Evolutionary conservation across 2,329 filamentous ascomycete genomes (phyloP), one percentile per base, ranked within the genome.

Genomic region (Penicillium vulpinum): DNA sequence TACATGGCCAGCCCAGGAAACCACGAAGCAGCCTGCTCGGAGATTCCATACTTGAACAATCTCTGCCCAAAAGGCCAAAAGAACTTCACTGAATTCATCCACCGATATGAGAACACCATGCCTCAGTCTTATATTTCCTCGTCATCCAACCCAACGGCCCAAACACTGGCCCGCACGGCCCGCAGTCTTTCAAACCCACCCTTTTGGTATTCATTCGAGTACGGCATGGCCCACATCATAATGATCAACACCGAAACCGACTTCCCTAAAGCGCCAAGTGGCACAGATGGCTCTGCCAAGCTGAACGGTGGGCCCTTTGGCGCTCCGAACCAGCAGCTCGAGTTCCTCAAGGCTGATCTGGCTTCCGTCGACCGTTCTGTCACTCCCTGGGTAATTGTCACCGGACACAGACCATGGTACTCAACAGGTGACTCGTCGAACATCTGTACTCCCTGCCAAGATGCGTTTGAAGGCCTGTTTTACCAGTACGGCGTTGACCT

Each of bases 191-290:
- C 81, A 5, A 75, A 80, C n/a, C 80, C 82, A 16, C 80, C 81
- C 0, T 84, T 84, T 64, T 85, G 83, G 83, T 85, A 83, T 72
- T 83, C 80, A 0, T 85, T 85, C 64, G 83, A 85, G 58, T 84
- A 85, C 67, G 83, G 83, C 57, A 81, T 84, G 79, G 76, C 73
- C 0, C 83, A 85, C 66, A 68, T 83, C 51, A 72, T 78, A 35
- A 81, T 83, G 80, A 76, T 85, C 58, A 73, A 85, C 72, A 85
- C 82, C 0, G 82, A 85, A 62, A 85, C 83, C 2, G 82, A 85
- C 69, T 84, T 85, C 59, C 62, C 75, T 4, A 54, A 76, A 43
- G 82, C 81, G 0, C 82, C 82, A 0, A 80, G 82, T 51, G 72
- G 69, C 0, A 66, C 67, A 0, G 75, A 67, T 6, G 79, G 79